Evolutionary conservation across 2,329 filamentous ascomycete genomes (phyloP).

Genomic region (Hypoxylon sp.): DNA sequence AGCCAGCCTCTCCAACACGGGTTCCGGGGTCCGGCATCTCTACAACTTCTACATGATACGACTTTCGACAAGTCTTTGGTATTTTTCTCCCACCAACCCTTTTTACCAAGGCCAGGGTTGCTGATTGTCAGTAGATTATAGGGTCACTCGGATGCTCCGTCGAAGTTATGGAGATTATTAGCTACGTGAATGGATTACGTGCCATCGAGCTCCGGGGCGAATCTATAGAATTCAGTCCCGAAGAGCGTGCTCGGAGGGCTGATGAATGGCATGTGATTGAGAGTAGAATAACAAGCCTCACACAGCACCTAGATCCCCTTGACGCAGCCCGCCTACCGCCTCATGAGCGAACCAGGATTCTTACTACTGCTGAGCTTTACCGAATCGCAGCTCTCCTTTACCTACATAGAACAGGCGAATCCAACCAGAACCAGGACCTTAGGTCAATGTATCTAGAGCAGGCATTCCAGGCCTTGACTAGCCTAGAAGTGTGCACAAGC

Average conservation of each 20-base stretch:
- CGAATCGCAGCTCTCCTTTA: constrained; percentile 62
- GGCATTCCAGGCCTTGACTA: constrained; percentile 54
- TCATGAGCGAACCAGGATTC: constrained; percentile 49
- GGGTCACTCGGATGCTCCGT: constrained; percentile 62
- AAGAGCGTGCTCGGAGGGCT: constrained; percentile 47
- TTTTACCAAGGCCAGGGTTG: neutral
- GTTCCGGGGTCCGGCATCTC: constrained; percentile 46
- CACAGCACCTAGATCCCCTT: constrained; percentile 48
- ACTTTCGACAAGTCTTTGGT: constrained; percentile 52
- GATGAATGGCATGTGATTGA: constrained; percentile 49
- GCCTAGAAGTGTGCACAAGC: constrained; percentile 59
- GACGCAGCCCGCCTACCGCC: constrained; percentile 50
- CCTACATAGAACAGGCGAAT: constrained; percentile 50
- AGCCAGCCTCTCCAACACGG: constrained; percentile 53
- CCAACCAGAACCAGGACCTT: constrained; percentile 45
- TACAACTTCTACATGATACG: constrained; percentile 49
- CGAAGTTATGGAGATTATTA: constrained; percentile 60
- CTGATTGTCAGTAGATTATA: constrained; percentile 55
- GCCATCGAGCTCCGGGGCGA: constrained; percentile 51
- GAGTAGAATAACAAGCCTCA: constrained; percentile 45
- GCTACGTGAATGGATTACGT: constrained; percentile 55
- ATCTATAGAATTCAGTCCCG: constrained; percentile 43
- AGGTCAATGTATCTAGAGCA: constrained; percentile 51
- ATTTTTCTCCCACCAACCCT: constrained; percentile 20
- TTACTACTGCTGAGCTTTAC: constrained; percentile 64